Conservation (phyloP, 768 basidiomycete genomes). For the Pulveroboletus ravenelii region DNA sequence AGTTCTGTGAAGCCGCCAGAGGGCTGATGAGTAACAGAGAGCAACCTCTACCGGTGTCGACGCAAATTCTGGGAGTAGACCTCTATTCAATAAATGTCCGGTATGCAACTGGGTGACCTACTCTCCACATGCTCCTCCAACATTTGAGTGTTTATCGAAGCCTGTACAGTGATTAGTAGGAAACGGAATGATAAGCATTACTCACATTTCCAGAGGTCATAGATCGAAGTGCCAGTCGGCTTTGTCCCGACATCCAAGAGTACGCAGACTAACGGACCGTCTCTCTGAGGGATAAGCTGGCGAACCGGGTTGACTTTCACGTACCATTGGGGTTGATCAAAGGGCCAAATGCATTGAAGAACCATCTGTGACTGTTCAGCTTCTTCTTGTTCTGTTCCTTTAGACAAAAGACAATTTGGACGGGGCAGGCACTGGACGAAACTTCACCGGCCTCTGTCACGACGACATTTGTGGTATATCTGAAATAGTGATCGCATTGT, state of each 20-base stretch:
- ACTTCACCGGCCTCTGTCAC: slow-evolving; percentile 81
- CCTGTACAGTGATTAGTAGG: slow-evolving; percentile 25
- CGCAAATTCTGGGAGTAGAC: slow-evolving; percentile 56
- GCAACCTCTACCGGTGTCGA: slow-evolving; percentile 74
- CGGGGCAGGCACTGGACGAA: slow-evolving; percentile 66
- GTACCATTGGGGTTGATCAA: slow-evolving; percentile 78
- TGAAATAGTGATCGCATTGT: slow-evolving; percentile 21
- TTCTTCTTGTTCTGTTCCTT: slow-evolving; percentile 98
- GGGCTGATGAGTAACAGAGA: slow-evolving; percentile 67
- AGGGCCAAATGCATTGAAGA: slow-evolving; percentile 94
- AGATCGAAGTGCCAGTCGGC: slow-evolving; percentile 90
- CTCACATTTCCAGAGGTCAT: slow-evolving; percentile 91
- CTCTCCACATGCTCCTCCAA: slow-evolving; percentile 97
- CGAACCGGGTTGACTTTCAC: slow-evolving; percentile 1
- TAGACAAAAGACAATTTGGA: slow-evolving; percentile 86
- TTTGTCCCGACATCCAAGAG: slow-evolving; percentile 95
- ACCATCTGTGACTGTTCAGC: slow-evolving; percentile 93
- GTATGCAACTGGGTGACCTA: slow-evolving; percentile 29
- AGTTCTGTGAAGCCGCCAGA: slow-evolving; percentile 91
- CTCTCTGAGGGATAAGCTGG: neutral
- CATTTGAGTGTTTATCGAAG: slow-evolving; percentile 78
- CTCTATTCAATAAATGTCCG: neutral
- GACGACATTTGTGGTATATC: slow-evolving; percentile 75
- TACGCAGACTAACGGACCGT: slow-evolving; percentile 58
- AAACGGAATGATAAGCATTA: neutral